A percentile compares a stretch with the other conserved stretches of the same genome.
Evolutionary conservation across 225 moss, liverwort and hornwort species (phyloP).

Genomic region (Thuidium tamariscinum): DNA sequence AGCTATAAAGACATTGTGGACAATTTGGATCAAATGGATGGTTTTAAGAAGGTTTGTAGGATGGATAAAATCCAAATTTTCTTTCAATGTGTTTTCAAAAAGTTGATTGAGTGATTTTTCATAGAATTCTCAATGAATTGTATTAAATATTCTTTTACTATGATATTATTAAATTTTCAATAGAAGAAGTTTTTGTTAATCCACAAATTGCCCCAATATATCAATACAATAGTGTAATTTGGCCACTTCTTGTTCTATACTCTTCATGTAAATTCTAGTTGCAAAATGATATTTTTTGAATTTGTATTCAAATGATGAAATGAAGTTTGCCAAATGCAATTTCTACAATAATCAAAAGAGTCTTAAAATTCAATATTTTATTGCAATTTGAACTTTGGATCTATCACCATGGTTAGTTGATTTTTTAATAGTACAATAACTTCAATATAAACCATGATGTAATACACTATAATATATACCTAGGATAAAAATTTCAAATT

Average conservation of each 20-base stretch:
- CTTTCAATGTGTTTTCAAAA: rapidly evolving
- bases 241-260: neutral
- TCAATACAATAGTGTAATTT: neutral
- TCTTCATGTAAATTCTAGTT: neutral
- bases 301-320: neutral
- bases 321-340: neutral
- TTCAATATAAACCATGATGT: neutral
- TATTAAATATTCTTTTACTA: neutral
- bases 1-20: rapidly evolving
- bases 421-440: neutral
- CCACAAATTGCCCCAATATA: neutral
- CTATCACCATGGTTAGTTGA: rapidly evolving
- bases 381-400: neutral
- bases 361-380: neutral
- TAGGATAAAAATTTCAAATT: neutral
- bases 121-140: no score
- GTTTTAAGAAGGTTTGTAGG: rapidly evolving
- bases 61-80: neutral
- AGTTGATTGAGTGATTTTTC: neutral
- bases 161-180: no score
- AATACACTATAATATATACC: neutral
- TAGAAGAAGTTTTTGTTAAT: no score
- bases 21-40: rapidly evolving
- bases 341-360: neutral
- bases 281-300: neutral